Conservation (phyloP, 2,329 filamentous ascomycete species). For the Calonectria honghensis region DNA sequence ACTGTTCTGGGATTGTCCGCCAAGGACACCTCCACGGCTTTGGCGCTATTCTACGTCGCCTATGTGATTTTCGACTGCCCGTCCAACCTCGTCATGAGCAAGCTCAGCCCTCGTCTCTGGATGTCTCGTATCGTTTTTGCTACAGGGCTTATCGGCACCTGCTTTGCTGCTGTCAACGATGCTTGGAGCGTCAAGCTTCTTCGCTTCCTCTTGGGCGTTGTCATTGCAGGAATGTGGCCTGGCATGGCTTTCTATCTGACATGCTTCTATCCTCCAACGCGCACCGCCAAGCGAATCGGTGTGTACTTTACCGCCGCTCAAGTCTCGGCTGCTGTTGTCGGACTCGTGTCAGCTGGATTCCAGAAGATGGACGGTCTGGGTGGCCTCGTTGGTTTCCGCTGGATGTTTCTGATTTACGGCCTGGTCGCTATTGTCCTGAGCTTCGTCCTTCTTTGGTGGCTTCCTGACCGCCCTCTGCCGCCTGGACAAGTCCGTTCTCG, state of each 20-base stretch:
- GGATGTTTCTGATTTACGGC: conserved; percentile 95
- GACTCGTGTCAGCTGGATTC: conserved; percentile 92
- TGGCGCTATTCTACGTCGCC: conserved; percentile 93
- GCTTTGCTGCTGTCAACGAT: conserved; percentile 86
- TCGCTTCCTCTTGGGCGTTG: conserved; percentile 87
- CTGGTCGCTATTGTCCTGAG: conserved; percentile 84
- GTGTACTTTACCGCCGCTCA: conserved; percentile 93
- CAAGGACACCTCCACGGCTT: conserved; percentile 87
- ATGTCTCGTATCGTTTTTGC: conserved; percentile 94
- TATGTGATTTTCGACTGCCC: conserved; percentile 94
- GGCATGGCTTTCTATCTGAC: conserved; percentile 96
- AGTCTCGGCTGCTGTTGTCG: conserved; percentile 91
- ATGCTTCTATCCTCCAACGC: conserved; percentile 91
- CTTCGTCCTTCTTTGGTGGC: conserved; percentile 88
- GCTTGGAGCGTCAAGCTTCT: conserved; percentile 94
- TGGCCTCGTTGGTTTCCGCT: conserved; percentile 88
- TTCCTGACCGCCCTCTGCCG: conserved; percentile 86
- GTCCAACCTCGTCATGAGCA: conserved; percentile 92
- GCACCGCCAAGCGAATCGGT: conserved; percentile 91
- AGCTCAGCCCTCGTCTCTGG: conserved; percentile 89
- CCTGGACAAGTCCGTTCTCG: conserved; percentile 78
- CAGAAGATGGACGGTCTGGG: conserved; percentile 89
- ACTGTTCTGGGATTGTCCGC: conserved; percentile 80
- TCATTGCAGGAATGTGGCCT: conserved; percentile 96
- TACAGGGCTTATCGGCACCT: conserved; percentile 88